Conservation (phyloP, 805 yeast genomes). For the Yarrowia sp. region DNA sequence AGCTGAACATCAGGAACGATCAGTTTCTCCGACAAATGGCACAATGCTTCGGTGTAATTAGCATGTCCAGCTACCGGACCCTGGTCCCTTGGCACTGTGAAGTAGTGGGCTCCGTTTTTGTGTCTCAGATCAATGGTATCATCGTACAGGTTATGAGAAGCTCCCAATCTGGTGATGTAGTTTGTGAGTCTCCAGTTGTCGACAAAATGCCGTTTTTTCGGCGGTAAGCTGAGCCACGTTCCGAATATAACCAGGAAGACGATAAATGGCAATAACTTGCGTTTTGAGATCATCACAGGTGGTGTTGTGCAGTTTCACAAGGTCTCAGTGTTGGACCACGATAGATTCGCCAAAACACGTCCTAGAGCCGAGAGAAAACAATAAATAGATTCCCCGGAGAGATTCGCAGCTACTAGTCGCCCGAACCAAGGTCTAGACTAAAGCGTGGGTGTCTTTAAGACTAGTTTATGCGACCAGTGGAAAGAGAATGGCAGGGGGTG, state of each 20-base stretch:
- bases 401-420: not conserved
- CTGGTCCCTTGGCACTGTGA: conserved; percentile 5
- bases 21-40: not conserved
- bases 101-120: conserved; percentile 20
- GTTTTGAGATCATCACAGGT: conserved; percentile 15
- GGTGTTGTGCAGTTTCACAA: not conserved
- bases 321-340: not conserved
- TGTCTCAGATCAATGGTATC: not conserved
- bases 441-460: not conserved
- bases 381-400: not conserved
- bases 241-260: conserved; percentile 12
- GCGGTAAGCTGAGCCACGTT: conserved; percentile 35
- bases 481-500: not conserved
- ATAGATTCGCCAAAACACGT: not conserved
- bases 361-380: too few species aligned
- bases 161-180: conserved; percentile 12
- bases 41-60: conserved; percentile 24
- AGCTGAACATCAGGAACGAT: conserved; percentile 11
- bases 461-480: not conserved
- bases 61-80: conserved; percentile 28
- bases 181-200: conserved; percentile 22
- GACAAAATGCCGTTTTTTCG: not conserved
- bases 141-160: conserved; percentile 12
- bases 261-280: conserved; percentile 17
- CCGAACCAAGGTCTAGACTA: not conserved